Percentiles rank a stretch among this genome's conserved stretches.
Conservation (phyloP, 163 green algal species). For the Chlorella variabilis region DNA sequence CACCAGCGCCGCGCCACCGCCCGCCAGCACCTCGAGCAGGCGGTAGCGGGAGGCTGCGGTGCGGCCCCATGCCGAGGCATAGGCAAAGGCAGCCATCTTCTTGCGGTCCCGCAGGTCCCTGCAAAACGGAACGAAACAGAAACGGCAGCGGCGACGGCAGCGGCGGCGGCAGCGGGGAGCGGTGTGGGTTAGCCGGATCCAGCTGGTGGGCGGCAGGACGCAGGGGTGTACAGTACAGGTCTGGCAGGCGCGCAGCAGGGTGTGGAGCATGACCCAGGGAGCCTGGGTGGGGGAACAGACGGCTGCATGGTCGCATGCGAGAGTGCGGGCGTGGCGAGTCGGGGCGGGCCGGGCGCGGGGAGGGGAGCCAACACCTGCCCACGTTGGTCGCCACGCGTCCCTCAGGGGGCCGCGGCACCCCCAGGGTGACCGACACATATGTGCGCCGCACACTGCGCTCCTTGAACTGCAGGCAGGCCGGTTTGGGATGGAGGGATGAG, state of each 20-base stretch:
- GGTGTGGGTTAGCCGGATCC: no score
- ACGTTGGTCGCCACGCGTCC: slow-evolving; percentile 84
- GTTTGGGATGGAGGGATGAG: background rate
- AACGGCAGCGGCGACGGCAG: no score
- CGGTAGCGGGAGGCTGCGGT: slow-evolving; percentile 81
- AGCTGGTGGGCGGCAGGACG: no score
- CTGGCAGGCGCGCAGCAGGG: no score
- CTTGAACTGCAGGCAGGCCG: slow-evolving; percentile 81
- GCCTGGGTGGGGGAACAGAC: no score
- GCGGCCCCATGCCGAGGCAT: slow-evolving; percentile 59
- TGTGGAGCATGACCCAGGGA: no score
- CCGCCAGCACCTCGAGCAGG: slow-evolving; percentile 78
- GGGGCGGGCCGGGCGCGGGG: no score
- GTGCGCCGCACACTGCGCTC: slow-evolving; percentile 57
- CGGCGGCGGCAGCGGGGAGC: no score
- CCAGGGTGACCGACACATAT: slow-evolving; percentile 65
- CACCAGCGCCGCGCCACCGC: slow-evolving; percentile 79
- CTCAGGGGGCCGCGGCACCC: slow-evolving; percentile 42
- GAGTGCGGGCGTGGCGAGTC: no score
- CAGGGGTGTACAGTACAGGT: no score
- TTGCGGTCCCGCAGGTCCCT: slow-evolving; percentile 85
- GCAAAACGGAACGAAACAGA: no score
- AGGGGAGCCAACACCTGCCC: slow-evolving; percentile 23
- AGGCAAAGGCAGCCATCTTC: slow-evolving; percentile 81
- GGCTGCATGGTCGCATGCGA: no score